phyloP scores from a whole-genome alignment of 2,329 filamentous ascomycete species.

The Colletotrichum chrysophilum region DNA sequence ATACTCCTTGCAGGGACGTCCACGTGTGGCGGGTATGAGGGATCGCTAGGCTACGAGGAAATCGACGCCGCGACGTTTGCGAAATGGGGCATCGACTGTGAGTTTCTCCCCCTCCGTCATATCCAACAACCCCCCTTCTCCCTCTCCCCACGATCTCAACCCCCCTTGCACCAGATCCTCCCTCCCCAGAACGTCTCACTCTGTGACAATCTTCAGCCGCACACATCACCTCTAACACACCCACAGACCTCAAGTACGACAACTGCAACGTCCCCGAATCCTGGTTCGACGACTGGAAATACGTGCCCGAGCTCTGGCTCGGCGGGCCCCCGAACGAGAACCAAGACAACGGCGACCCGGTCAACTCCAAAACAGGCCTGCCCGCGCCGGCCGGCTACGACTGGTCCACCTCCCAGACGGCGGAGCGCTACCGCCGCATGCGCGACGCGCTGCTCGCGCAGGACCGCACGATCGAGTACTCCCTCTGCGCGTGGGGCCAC shows the following conservation, averaged over 20 bases:
- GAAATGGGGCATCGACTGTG: conserved; percentile 63
- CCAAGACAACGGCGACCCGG: conserved; percentile 25
- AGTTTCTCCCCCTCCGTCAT: conserved; percentile 22
- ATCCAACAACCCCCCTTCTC: background rate
- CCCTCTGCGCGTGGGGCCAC: conserved; percentile 59
- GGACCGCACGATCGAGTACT: conserved; percentile 53
- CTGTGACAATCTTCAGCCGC: background rate
- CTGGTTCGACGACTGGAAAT: conserved; percentile 39
- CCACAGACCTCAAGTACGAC: conserved; percentile 59
- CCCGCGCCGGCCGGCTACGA: conserved; percentile 53
- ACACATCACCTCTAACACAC: background rate
- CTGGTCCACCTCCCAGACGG: conserved; percentile 52
- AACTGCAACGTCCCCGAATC: conserved; percentile 52
- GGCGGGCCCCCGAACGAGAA: conserved; percentile 34
- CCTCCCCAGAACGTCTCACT: background rate
- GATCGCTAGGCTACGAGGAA: conserved; percentile 59
- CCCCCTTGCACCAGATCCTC: background rate
- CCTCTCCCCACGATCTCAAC: background rate
- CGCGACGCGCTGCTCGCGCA: conserved; percentile 52
- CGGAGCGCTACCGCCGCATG: conserved; percentile 54
- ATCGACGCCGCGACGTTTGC: conserved; percentile 64
- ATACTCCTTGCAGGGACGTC: conserved; percentile 21
- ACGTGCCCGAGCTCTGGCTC: conserved; percentile 28
- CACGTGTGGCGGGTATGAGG: conserved; percentile 63
- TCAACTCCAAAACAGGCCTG: conserved; percentile 32